phyloP scores from a whole-genome alignment of 1,139 yeast genomes.

The Hyphopichia wangnamkhiaoensis region DNA sequence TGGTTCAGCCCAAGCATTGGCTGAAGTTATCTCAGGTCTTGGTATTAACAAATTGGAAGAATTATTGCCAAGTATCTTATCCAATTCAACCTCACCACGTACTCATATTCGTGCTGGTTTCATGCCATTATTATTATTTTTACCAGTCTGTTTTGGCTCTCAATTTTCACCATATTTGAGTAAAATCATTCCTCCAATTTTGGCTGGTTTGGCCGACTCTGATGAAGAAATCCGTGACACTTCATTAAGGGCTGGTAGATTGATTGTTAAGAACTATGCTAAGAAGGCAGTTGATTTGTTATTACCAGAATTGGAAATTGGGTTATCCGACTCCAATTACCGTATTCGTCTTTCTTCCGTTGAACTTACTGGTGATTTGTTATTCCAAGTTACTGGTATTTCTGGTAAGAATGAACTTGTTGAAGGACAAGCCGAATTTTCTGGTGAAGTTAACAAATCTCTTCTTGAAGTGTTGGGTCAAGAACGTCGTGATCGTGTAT shows the following conservation, averaged over 20 bases:
- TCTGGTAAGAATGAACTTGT: constrained; percentile 65
- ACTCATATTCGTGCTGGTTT: constrained; percentile 85
- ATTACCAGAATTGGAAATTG: constrained; percentile 90
- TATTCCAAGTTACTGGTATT: constrained; percentile 93
- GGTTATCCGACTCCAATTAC: constrained; percentile 78
- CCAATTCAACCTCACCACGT: constrained; percentile 68
- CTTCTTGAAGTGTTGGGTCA: constrained; percentile 81
- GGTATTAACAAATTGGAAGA: constrained; percentile 89
- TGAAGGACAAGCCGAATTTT: constrained; percentile 59
- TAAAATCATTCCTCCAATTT: constrained; percentile 84
- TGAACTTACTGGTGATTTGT: constrained; percentile 93
- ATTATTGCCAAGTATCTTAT: constrained; percentile 74
- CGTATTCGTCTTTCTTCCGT: constrained; percentile 93
- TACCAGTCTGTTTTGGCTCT: constrained; percentile 93
- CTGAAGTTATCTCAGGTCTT: constrained; percentile 91
- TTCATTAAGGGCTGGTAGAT: constrained; percentile 89
- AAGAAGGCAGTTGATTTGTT: constrained; percentile 89
- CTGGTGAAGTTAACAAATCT: constrained; percentile 59
- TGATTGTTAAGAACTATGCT: constrained; percentile 90
- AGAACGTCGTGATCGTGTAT: constrained; percentile 83
- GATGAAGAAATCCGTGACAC: constrained; percentile 88
- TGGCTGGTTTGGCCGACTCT: constrained; percentile 86
- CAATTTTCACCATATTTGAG: constrained; percentile 89
- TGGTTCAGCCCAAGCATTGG: constrained; percentile 96
- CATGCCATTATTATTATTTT: constrained; percentile 83